phyloP scores from a whole-genome alignment of 2,329 filamentous ascomycete genomes.

The Leptodontidium sp. region DNA sequence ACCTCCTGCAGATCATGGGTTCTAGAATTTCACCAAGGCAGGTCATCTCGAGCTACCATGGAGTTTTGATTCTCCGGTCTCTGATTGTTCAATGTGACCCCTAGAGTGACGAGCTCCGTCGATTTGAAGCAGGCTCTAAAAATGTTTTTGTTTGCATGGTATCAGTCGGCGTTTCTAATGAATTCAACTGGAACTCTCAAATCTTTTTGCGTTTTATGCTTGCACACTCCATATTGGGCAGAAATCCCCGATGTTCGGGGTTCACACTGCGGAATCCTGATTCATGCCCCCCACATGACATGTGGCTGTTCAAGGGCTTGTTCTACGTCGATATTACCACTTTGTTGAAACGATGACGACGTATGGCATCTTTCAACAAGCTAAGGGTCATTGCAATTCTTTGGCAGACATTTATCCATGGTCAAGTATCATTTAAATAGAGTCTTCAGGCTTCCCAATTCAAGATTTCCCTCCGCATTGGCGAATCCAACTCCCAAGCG shows the following conservation, averaged over 20 bases:
- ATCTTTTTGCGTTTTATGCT: not conserved
- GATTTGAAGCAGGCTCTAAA: not conserved
- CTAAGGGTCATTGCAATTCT: not conserved
- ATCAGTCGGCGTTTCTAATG: not conserved
- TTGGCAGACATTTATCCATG: not conserved
- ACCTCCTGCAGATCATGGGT: not conserved
- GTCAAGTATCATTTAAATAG: not conserved
- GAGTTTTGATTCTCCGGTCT: not conserved
- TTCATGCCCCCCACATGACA: not conserved
- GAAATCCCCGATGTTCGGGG: not conserved
- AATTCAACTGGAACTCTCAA: not conserved
- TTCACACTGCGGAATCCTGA: not conserved
- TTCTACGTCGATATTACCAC: not conserved
- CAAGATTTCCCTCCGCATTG: not conserved
- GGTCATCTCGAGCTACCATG: not conserved
- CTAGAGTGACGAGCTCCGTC: not conserved
- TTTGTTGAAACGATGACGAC: not conserved
- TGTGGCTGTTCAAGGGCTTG: not conserved
- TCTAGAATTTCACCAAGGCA: not conserved
- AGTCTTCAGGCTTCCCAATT: not conserved
- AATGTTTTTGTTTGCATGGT: not conserved
- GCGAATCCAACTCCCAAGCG: not conserved
- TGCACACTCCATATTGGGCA: not conserved
- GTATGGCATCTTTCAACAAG: not conserved
- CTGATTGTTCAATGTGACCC: not conserved